Conservation (phyloP, 371 early-diverging fungal species). For the Apophysomyces sp. region DNA sequence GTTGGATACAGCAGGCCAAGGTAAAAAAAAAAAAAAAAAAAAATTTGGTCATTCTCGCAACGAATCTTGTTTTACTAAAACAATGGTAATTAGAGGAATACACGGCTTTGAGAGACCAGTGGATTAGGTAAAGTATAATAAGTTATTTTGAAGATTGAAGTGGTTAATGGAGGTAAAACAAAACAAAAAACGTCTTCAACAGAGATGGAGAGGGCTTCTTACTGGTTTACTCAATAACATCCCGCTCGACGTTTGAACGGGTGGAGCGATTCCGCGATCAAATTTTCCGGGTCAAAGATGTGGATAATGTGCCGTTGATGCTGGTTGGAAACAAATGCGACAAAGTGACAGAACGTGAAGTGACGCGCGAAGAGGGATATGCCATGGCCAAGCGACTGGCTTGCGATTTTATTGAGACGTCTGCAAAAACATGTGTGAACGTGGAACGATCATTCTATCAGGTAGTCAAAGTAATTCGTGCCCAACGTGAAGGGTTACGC, state of each 20-base stretch:
- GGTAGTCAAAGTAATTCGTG: slow-evolving; percentile 54
- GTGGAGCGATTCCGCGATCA: slow-evolving; percentile 79
- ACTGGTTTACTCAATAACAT: slow-evolving; percentile 84
- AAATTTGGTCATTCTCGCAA: not conserved
- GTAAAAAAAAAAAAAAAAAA: slow-evolving; percentile 26
- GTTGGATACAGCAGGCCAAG: slow-evolving; percentile 94
- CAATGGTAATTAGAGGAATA: slow-evolving; percentile 33
- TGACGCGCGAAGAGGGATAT: slow-evolving; percentile 74
- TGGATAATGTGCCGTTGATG: slow-evolving; percentile 79
- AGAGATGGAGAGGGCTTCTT: slow-evolving; percentile 90
- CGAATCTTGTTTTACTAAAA: not conserved
- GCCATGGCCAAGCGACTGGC: slow-evolving; percentile 61
- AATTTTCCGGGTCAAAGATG: slow-evolving; percentile 81
- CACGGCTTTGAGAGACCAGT: slow-evolving; percentile 73
- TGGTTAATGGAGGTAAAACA: not conserved
- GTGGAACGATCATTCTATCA: slow-evolving; percentile 67
- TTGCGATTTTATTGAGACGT: slow-evolving; percentile 77
- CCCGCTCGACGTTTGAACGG: slow-evolving; percentile 80
- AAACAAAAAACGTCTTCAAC: not conserved
- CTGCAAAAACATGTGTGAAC: slow-evolving; percentile 78
- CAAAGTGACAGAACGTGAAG: slow-evolving; percentile 73
- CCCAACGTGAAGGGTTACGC: slow-evolving; percentile 16
- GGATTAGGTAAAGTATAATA: slow-evolving; percentile 42
- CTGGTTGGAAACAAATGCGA: slow-evolving; percentile 93
- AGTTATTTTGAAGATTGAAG: not conserved